Evolutionary conservation across 768 basidiomycete species (phyloP), one percentile per base, ranked within the genome.

Genomic region (Candolleomyces aberdarensis): DNA sequence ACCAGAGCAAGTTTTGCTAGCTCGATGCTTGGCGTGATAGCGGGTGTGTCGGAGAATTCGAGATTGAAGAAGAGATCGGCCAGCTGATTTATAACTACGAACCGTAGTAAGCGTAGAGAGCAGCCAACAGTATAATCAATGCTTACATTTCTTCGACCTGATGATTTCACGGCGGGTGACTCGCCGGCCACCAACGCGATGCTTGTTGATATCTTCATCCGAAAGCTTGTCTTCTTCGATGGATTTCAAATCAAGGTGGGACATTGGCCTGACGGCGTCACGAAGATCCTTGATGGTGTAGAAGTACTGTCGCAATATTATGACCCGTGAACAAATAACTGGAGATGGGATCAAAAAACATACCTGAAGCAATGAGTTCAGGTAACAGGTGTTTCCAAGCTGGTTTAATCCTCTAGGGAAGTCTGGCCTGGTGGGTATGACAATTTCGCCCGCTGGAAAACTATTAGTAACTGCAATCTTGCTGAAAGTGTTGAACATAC

Each of bases 261-360:
- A 81, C 76, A 87, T 79, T 19, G 81, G 84, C 32, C 75, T 76
- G 9, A 96, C 85, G 6, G 90, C 87, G 19, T 88, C 86, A 36
- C 95, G 83, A 29, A 97, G 83, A 40, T 95, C 92, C 69, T 85
- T 90, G 73, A 97, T 94, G n/a, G 94, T 96, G 71, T 94, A 96
- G 71, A 97, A 96, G 71, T 96, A 97, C 89, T 96, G 70, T n/a
- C 26, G 36, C 36, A 32, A 8, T 36, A 10, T 55, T 53, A 59
- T 17, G 36, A 48, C 52, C 62, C 8, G 58, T 50, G 19, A 44
- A 39, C 20, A 14, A 9, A n/a, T 36, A 26, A 20, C 55, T 44
- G n/a, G 53, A 46, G 44, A 39, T 46, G 51, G 14, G 32, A 31
- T 11, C 48, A 41, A 60, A 47, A 11, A 20, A 64, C 70, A 32